Base-by-base conservation (phyloP, 768 basidiomycete species). In the Suillus placidus region DNA sequence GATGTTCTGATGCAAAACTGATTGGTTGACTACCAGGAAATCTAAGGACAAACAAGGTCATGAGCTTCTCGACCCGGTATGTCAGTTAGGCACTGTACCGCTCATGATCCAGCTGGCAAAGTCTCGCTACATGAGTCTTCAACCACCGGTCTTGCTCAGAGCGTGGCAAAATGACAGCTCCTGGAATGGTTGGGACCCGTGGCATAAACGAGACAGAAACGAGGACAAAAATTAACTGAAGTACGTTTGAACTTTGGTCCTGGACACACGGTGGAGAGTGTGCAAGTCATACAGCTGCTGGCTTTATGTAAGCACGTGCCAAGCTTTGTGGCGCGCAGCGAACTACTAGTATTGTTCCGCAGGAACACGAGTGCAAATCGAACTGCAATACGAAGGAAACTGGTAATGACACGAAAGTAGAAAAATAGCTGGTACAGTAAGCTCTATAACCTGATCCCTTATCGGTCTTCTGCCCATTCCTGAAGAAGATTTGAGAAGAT, bases 11-110 rank as follows among this genome's bases (percentile, higher is more conserved):
- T 6, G 86, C 83, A 79, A 99, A 99, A 76, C 94, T 96, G 72
- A 99, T 88, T 23, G 97, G 97, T 74, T 99, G 97, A 72, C 92
- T 92, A 30, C 97, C 97, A 20, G 97, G 97, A 78, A 99, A 99
- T 68, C 93, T 95, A 69, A 56, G 14, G 62, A 23, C 69, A 63
- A 58, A 23, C 30, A 32, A 57, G 49, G 43, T 60, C 40, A 68
- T 38, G 40, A 60, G 14, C 30, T 12, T 52, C 42, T 26, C 12
- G 37, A 32, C 30, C 18, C 23, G 13, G 3, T n/a, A 57, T 54
- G 40, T 61, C 51, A 18, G 42, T 51, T 47, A 49, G 38, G 62
- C 47, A 80, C 82, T 23, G 68, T 67, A 90, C 92, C 86, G 86
- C 70, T 88, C 82, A 64, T 87, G 80, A 62, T 90, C 85, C 54